Evolutionary conservation across 495 filamentous ascomycete species (phyloP).

Genomic region (Articulospora tetracladia): DNA sequence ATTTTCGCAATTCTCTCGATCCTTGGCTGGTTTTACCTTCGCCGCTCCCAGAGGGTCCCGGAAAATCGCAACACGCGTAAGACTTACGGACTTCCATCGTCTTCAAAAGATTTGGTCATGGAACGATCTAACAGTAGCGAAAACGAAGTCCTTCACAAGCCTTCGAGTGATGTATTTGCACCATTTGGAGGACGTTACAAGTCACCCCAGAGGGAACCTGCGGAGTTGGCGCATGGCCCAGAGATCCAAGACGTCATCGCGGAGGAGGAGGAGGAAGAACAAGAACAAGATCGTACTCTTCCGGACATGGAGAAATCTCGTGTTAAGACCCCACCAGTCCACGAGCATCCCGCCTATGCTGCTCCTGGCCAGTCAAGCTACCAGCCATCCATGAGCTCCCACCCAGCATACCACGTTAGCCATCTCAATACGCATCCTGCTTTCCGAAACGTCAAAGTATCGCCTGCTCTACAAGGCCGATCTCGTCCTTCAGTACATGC

Average conservation of each 20-base stretch:
- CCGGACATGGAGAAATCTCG: conserved; percentile 15
- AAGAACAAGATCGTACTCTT: not conserved
- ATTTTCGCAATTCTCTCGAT: not conserved
- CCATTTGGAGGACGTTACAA: not conserved
- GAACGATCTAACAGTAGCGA: not conserved
- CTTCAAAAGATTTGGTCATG: not conserved
- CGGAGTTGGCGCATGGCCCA: not conserved
- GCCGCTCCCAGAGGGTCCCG: not conserved
- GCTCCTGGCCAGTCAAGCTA: not conserved
- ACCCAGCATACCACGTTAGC: conserved; percentile 16
- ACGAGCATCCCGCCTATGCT: conserved; percentile 14
- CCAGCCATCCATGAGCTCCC: conserved; percentile 6
- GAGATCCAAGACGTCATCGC: not conserved
- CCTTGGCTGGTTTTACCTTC: not conserved
- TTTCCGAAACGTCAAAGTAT: conserved; percentile 3
- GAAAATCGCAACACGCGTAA: not conserved
- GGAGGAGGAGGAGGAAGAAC: not conserved
- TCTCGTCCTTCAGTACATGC: not conserved
- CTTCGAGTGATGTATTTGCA: not conserved
- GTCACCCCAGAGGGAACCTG: not conserved
- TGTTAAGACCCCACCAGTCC: conserved; percentile 11
- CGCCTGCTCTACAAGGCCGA: not conserved
- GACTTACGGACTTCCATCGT: not conserved
- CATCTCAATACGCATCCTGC: conserved; percentile 12
- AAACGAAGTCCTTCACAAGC: not conserved